Evolutionary conservation across 768 basidiomycete genomes (phyloP), one percentile per base, ranked within the genome.

Genomic region (Leccinum olivaceopallidum): DNA sequence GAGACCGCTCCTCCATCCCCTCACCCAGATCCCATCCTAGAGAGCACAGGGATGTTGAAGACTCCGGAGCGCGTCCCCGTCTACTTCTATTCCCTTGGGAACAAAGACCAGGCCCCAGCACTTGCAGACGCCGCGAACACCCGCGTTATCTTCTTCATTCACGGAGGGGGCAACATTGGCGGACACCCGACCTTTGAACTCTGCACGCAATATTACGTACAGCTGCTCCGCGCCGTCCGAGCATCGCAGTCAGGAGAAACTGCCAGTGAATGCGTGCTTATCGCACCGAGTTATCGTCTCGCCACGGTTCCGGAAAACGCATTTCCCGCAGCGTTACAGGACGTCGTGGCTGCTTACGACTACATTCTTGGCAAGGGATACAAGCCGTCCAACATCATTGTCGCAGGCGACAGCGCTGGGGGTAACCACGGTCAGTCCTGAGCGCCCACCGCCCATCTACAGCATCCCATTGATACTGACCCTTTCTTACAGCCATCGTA

Each of bases 361-460:
- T 37, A 70, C 13, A 59, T 73, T 5, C 60, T 72, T 37, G 24
- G 24, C 8, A 55, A 67, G 53, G 72, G 72, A 4, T 71, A 71
- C 54, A 8, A 49, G 1, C 20, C 59, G 0, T 57, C 66, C 10
- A 73, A 72, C 16, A 47, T 68, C 36, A 13, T 59, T 20, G 14
- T 72, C n/a, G 58, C 63, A 0, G 71, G 71, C 3, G 68, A 71
- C 50, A 72, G 71, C n/a, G 70, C 67, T 7, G 72, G 72, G 1
- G 72, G 65, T 4, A 69, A 61, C 13, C 60, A 63, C 3, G 72
- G 71, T 72, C 18, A 34, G 67, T 65, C 5, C 9, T 3, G 4
- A 10, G 18, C n/a, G 6, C n/a, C 12, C 14, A 28, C 6, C 5
- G 50, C 14, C n/a, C 20, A 7, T 10, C 13, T 32, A 26, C n/a